Base-by-base conservation (phyloP, 2,329 filamentous ascomycete genomes). In the Hymenoscyphus linearis region DNA sequence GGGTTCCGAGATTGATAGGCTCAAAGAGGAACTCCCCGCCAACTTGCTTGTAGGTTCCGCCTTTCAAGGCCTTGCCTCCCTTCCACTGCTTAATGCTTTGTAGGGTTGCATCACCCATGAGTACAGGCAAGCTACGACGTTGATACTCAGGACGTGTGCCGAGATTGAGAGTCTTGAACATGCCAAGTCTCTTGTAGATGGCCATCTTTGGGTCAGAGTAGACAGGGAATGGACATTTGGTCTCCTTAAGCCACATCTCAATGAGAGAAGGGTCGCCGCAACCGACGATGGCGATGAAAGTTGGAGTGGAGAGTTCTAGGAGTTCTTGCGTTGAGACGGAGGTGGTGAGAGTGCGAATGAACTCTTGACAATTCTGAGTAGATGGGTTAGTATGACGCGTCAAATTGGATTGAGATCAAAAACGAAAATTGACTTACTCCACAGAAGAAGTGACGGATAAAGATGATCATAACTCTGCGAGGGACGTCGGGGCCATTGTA, bases 191-290 rank as follows among this genome's bases (percentile, higher is more conserved):
- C 54, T 78, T 77, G 59, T 76, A 76, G 0, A n/a, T n/a, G n/a
- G n/a, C n/a, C n/a, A n/a, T n/a, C n/a, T 78, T 78, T 0, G 83
- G 82, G 63, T 86, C 83, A 12, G 82, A 77, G 73, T 83, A 86
- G 62, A 85, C 78, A 9, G 80, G 79, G 69, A 81, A 86, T 1
- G 78, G 75, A 62, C 81, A 84, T 9, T 63, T 63, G 0, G 82
- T 84, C 35, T 76, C 72, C 34, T 73, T 65, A 10, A 70, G 71
- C 69, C 85, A 85, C 72, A 78, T 79, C 34, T 77, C 70, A 58
- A 86, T 85, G 4, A 85, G 72, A n/a, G 77, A 75, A 2, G 80
- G 79, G 10, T 77, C 74, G 5, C 84, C 84, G 69, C 81, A 84
- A 54, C 84, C 84, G 57, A 86, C 77, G 44, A 86, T 74, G 36